Evolutionary conservation across 108 stramenopile genomes (phyloP), one percentile per base, ranked within the genome.

Genomic region (Cyclotella kingstonii): DNA sequence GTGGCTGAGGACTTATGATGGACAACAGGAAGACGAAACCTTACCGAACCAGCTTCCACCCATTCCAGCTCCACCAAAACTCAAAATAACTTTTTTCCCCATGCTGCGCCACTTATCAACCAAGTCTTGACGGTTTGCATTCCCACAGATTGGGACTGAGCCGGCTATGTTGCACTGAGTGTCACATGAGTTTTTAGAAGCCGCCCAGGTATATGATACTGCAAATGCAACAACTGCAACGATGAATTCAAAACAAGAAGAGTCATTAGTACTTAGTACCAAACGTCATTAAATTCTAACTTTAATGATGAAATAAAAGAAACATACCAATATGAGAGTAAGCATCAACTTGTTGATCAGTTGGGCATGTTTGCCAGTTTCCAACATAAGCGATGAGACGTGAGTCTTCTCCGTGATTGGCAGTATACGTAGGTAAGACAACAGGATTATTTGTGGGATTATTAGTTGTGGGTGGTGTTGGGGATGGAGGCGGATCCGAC

Each of bases 281-380:
- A n/a, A n/a, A n/a, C n/a, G n/a, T n/a, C n/a, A n/a, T n/a, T n/a
- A n/a, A n/a, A n/a, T n/a, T n/a, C n/a, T n/a, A n/a, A n/a, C n/a
- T n/a, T n/a, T n/a, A n/a, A n/a, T n/a, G n/a, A n/a, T n/a, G n/a
- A n/a, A n/a, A n/a, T n/a, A n/a, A n/a, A n/a, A n/a, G n/a, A n/a
- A n/a, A n/a, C n/a, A n/a, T n/a, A n/a, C n/a, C 65, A 27, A 84
- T 65, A 47, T 84, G 83, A 5, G 83, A 78, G 48, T 84, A 84
- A 7, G 78, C 54, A 23, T 55, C 64, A 44, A 70, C 12, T 51
- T 81, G 77, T 36, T 47, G 54, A 29, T 46, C 60, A 17, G 73
- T 81, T 7, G 83, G 83, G 65, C 83, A 84, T 22, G 77, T 14
- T 57, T 81, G 73, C 83, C 83, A 84, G 52, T 84, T 84, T 17